These are phyloP conservation scores for Daldinia bambusicola DNA, from an alignment of 495 filamentous ascomycete species.

Conservation along the genomic window DNA sequence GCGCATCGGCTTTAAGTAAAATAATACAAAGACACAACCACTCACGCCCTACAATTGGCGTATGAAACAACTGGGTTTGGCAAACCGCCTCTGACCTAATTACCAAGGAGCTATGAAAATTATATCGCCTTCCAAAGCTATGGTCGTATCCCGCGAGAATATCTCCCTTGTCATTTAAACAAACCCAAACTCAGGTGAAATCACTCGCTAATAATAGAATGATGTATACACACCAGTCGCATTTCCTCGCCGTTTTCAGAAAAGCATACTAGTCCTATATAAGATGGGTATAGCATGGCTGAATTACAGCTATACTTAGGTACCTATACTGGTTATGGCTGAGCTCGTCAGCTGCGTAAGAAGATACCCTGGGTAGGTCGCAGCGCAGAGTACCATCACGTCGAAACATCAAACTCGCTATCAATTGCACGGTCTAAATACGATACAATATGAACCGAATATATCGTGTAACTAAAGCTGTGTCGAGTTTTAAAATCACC, in stretches of 20 bases:
- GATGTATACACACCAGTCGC: neutral
- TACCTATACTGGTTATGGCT: neutral
- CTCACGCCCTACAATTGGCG: neutral
- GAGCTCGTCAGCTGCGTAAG: neutral
- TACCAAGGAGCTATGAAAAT: no score
- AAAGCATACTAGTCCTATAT: neutral
- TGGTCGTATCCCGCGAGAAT: neutral
- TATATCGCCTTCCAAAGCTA: neutral
- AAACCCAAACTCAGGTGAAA: no score
- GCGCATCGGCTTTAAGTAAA: neutral
- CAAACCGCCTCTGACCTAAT: no score
- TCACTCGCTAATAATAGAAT: neutral
- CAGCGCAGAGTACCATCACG: constrained; percentile 15
- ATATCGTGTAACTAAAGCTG: neutral
- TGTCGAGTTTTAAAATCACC: neutral
- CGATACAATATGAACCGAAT: neutral
- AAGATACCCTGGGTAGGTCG: constrained; percentile 14
- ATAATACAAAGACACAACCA: neutral
- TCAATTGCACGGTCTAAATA: neutral
- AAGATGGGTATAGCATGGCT: neutral
- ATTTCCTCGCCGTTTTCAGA: neutral
- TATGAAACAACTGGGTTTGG: neutral
- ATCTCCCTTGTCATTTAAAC: neutral
- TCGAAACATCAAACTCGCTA: constrained; percentile 13
- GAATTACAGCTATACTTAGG: neutral